Conservation (phyloP, 768 basidiomycete genomes). For the Boletus tylopilopsis region DNA sequence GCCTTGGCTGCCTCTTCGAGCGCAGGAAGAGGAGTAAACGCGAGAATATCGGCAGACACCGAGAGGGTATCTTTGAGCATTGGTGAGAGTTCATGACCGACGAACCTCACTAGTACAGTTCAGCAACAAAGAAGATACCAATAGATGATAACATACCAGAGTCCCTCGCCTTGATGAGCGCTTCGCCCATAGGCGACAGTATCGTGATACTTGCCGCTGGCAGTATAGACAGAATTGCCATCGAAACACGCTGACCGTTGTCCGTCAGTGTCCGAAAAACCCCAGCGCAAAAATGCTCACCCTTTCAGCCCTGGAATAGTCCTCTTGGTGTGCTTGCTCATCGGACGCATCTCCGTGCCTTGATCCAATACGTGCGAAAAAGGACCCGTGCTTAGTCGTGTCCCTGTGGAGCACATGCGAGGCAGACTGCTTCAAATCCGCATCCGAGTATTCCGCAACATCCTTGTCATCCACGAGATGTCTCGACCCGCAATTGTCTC, state of each 20-base stretch:
- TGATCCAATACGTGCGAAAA: conserved; percentile 21
- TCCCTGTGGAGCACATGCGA: conserved; percentile 13
- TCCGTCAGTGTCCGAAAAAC: background rate
- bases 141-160: conserved; percentile 9
- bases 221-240: conserved; percentile 28
- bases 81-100: conserved; percentile 32
- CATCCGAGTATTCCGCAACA: background rate
- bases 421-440: background rate
- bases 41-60: conserved; percentile 34
- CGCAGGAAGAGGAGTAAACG: conserved; percentile 55
- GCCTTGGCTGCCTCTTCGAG: conserved; percentile 48
- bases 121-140: conserved; percentile 1
- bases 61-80: conserved; percentile 37
- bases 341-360: conserved; percentile 9
- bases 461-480: background rate
- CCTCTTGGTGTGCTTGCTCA: conserved; percentile 8
- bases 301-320: conserved; percentile 31
- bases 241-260: conserved; percentile 18
- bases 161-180: conserved; percentile 18
- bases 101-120: conserved; percentile 24
- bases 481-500: background rate
- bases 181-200: conserved; percentile 25
- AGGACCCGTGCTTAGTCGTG: conserved; percentile 29
- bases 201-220: conserved; percentile 12
- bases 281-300: background rate